These are phyloP conservation scores for Fusarium keratoplasticum DNA, from an alignment of 2,329 filamentous ascomycete species.

Conservation along the genomic window DNA sequence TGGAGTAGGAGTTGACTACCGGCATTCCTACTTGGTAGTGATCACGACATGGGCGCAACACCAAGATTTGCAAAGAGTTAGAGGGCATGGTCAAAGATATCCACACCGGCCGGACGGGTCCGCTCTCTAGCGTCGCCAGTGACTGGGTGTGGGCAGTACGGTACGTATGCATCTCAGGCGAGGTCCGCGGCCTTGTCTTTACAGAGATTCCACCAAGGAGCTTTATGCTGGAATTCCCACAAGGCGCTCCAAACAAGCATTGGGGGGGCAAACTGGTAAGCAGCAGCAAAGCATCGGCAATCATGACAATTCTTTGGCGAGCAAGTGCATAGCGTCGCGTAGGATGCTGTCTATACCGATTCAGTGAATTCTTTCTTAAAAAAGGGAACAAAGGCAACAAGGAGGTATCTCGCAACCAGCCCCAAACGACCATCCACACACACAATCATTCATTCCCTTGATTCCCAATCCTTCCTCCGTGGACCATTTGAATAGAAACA, in stretches of 20 bases:
- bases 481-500: conserved; percentile 21
- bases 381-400: conserved; percentile 19
- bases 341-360: conserved; percentile 27
- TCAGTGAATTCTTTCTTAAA: conserved; percentile 13
- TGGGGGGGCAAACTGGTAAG: neutral
- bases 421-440: conserved; percentile 23
- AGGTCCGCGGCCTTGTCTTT: neutral
- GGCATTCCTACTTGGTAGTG: neutral
- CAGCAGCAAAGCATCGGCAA: neutral
- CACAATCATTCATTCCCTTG: conserved; percentile 11
- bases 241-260: neutral
- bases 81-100: neutral
- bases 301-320: conserved; percentile 3
- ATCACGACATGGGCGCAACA: neutral
- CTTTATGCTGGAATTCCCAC: neutral
- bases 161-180: neutral
- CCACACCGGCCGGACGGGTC: conserved; percentile 8
- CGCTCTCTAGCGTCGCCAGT: neutral
- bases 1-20: conserved; percentile 2
- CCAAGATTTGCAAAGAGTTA: neutral
- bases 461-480: neutral
- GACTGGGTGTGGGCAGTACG: neutral
- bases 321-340: neutral
- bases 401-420: conserved; percentile 36
- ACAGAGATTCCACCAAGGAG: neutral